phyloP scores from a whole-genome alignment of 257 asterid genomes.

The Solanum ossicruentum region DNA sequence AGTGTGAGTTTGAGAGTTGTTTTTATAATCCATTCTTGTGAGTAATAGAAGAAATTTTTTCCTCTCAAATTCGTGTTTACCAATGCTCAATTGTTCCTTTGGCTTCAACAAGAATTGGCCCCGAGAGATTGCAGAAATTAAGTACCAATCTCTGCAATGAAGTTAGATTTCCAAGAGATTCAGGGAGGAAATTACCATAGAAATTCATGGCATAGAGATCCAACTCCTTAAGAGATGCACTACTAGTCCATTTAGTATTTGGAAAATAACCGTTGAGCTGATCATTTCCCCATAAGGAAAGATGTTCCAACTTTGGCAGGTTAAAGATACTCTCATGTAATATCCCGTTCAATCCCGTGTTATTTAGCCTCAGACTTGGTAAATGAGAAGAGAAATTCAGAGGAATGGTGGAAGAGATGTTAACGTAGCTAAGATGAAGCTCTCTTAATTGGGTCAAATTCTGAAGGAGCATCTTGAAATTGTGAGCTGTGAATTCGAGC shows the following conservation, averaged over 20 bases:
- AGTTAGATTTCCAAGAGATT: conserved; percentile 1
- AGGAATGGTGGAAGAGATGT: conserved; percentile 6
- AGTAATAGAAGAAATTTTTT: too few species aligned
- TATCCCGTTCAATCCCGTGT: neutral
- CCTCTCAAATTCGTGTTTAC: too few species aligned
- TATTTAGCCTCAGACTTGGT: neutral
- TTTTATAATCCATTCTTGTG: too few species aligned
- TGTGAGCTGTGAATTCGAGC: neutral
- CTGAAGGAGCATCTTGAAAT: conserved; percentile 6
- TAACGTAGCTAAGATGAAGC: neutral
- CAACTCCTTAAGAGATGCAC: neutral
- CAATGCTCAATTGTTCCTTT: too few species aligned
- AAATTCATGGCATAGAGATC: neutral
- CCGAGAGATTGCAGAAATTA: conserved; percentile 1
- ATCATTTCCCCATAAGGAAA: neutral
- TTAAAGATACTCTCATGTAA: neutral
- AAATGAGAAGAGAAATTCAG: neutral
- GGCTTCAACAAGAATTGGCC: too few species aligned
- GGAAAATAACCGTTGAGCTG: conserved; percentile 1
- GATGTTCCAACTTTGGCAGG: neutral
- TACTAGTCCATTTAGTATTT: neutral
- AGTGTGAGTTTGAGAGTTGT: too few species aligned
- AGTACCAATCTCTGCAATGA: neutral
- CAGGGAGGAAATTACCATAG: conserved; percentile 5
- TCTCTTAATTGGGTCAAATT: conserved; percentile 2